These are phyloP conservation scores for Lasiodiplodia citricola DNA, from an alignment of 2,329 filamentous ascomycete species.

Conservation along the genomic window DNA sequence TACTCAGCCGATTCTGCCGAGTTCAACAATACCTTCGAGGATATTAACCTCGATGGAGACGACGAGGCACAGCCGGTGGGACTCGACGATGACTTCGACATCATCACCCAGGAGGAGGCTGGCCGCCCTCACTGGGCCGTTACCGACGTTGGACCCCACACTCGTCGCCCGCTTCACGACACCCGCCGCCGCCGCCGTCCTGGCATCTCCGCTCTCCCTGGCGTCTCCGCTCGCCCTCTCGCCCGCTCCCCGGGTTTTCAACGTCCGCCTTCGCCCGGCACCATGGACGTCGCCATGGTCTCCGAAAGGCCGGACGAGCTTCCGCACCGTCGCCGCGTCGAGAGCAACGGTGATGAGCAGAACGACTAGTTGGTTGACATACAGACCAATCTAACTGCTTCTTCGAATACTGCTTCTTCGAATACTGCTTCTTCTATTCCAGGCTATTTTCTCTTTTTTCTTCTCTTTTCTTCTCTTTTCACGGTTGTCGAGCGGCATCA, in stretches of 20 bases:
- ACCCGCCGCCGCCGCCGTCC: not conserved
- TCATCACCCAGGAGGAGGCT: not conserved
- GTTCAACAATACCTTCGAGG: not conserved
- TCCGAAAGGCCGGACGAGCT: constrained; percentile 4
- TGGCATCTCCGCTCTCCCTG: no score
- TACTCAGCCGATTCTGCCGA: no score
- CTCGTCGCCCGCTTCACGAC: not conserved
- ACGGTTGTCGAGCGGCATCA: not conserved
- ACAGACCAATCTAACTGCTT: not conserved
- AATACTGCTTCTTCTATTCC: not conserved
- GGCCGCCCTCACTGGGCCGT: not conserved
- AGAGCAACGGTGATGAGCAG: not conserved
- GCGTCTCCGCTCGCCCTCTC: not conserved
- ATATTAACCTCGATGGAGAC: not conserved
- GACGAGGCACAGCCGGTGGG: not conserved
- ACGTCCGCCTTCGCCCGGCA: constrained; percentile 8
- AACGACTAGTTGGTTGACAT: not conserved
- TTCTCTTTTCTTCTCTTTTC: not conserved
- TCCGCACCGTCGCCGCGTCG: not conserved
- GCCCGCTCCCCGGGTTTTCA: not conserved
- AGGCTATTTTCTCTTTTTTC: not conserved
- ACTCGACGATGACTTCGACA: not conserved
- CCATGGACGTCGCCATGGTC: constrained; percentile 7
- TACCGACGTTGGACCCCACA: not conserved
- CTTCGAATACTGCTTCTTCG: not conserved